Percentiles rank a stretch among this genome's conserved stretches.
Conservation (phyloP, 2,329 filamentous ascomycete species). For the Akanthomyces muscarius region DNA sequence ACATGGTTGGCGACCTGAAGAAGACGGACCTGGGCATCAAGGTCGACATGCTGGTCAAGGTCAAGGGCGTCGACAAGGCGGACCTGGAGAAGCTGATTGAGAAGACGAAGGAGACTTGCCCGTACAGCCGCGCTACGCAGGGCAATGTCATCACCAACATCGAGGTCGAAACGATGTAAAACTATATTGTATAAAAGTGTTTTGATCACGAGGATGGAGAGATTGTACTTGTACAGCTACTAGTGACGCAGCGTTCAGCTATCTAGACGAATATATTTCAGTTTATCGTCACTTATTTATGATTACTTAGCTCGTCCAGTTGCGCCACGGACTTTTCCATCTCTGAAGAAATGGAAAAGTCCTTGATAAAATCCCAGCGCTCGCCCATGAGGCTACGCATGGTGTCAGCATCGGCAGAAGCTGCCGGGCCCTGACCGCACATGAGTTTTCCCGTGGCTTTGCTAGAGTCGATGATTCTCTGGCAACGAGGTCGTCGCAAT, state of each 20-base stretch:
- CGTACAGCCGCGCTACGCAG: conserved; percentile 27
- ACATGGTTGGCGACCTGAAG: conserved; percentile 43
- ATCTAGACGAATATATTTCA: background rate
- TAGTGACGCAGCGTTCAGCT: too few relatives aligned
- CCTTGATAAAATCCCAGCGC: background rate
- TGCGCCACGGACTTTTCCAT: background rate
- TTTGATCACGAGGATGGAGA: background rate
- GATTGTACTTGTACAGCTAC: background rate
- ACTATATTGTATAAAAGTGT: background rate
- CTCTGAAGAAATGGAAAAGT: background rate
- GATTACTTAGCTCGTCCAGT: background rate
- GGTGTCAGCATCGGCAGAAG: background rate
- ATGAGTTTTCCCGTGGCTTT: conserved; percentile 1
- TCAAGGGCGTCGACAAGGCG: conserved; percentile 26
- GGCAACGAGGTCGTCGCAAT: conserved; percentile 11
- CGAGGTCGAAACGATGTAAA: conserved; percentile 20
- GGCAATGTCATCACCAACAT: conserved; percentile 27
- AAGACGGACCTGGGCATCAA: conserved; percentile 40
- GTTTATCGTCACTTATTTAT: background rate
- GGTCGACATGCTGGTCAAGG: conserved; percentile 39
- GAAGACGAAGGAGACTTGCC: conserved; percentile 27
- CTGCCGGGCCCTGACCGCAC: conserved; percentile 1
- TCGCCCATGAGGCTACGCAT: background rate
- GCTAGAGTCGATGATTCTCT: conserved; percentile 18
- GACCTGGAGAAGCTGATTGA: conserved; percentile 27